Evolutionary conservation across 164 flowering plant species (phyloP).

Genomic region (Sedum album): DNA sequence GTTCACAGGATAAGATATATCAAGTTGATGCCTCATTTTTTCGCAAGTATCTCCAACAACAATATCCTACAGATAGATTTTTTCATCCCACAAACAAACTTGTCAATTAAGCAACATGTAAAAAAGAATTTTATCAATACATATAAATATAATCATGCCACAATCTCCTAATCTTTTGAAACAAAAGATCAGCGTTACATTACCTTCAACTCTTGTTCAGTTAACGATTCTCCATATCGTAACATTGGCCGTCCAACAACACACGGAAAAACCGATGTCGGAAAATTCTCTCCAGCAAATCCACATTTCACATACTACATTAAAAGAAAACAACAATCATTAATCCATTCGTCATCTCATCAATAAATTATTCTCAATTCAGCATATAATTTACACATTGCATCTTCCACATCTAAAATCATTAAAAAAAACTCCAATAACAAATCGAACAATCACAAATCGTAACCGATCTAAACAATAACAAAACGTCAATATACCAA

Average conservation of each 20-base stretch:
- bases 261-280: constrained; percentile 94
- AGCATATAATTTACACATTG: background rate
- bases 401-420: background rate
- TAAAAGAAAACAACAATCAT: constrained; percentile 1
- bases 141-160: background rate
- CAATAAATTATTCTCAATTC: background rate
- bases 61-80: constrained; percentile 45
- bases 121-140: background rate
- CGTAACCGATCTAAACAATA: too few relatives aligned
- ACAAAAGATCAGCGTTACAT: background rate
- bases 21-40: constrained; percentile 76
- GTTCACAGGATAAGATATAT: constrained; percentile 89
- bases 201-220: constrained; percentile 84
- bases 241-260: constrained; percentile 93
- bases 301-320: constrained; percentile 99
- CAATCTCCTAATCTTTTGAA: too few relatives aligned
- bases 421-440: background rate
- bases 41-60: constrained; percentile 86
- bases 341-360: background rate
- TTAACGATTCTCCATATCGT: constrained; percentile 83
- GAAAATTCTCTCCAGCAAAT: constrained; percentile 96
- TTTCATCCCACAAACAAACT: background rate
- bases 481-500: too few relatives aligned
- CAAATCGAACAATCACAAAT: background rate
- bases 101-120: background rate